phyloP scores from a whole-genome alignment of 768 basidiomycete species.

The Phaffia tasmanica region DNA sequence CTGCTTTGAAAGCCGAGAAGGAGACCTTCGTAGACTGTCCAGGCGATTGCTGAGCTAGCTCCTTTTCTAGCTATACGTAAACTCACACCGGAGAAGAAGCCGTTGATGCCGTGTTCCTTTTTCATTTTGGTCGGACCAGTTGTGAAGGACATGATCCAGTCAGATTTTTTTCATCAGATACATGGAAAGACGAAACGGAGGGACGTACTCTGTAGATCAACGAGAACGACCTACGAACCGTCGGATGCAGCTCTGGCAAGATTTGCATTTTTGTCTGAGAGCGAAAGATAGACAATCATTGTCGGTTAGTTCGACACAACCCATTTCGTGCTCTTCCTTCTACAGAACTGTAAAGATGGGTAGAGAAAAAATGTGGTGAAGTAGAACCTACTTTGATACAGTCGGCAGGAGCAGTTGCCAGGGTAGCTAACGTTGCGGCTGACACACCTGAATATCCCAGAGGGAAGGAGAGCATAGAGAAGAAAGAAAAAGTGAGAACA shows the following conservation, averaged over 20 bases:
- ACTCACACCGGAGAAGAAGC: conserved; percentile 78
- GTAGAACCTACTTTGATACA: conserved; percentile 61
- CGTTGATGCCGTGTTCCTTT: conserved; percentile 65
- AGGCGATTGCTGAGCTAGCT: conserved; percentile 75
- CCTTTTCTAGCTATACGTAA: conserved; percentile 77
- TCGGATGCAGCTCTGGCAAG: conserved; percentile 64
- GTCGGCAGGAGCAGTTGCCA: conserved; percentile 84
- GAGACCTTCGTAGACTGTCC: conserved; percentile 67
- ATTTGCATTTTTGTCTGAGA: conserved; percentile 82
- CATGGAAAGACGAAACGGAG: neutral
- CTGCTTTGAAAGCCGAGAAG: conserved; percentile 2
- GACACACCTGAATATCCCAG: conserved; percentile 49
- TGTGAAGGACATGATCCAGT: neutral
- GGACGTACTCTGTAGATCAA: conserved; percentile 58
- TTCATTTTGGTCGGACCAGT: conserved; percentile 9
- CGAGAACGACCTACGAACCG: conserved; percentile 52
- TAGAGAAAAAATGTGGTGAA: neutral
- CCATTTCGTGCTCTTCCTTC: neutral
- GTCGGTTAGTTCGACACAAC: neutral
- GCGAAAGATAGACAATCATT: neutral
- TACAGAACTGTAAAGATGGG: neutral
- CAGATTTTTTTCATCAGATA: neutral
- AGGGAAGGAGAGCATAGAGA: neutral
- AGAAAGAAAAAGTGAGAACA: neutral
- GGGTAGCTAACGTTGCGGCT: conserved; percentile 72